Evolutionary conservation across 2,329 filamentous ascomycete species (phyloP).

Genomic region (Fusarium nanum): DNA sequence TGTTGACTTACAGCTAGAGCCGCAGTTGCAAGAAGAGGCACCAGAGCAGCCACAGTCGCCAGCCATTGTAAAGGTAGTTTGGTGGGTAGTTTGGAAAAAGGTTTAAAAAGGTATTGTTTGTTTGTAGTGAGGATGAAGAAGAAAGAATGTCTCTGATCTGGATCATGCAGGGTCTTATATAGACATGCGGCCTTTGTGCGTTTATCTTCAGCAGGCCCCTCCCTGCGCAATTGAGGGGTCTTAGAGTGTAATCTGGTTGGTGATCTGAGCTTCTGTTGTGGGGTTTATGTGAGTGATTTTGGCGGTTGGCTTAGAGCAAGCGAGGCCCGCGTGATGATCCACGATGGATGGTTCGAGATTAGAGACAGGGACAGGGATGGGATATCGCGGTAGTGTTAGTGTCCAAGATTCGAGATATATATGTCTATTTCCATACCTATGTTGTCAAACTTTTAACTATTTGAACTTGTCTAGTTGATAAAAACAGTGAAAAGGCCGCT

Average conservation of each 20-base stretch:
- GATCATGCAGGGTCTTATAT: slow-evolving; percentile 45
- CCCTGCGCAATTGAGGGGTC: slow-evolving; percentile 30
- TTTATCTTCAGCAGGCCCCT: slow-evolving; percentile 16
- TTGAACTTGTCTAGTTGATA: too few species aligned
- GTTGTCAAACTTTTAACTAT: rapidly evolving
- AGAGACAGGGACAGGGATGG: slow-evolving; percentile 16
- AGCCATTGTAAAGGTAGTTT: slow-evolving; percentile 50
- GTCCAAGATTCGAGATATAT: slow-evolving; percentile 9
- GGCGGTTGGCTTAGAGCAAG: slow-evolving; percentile 26
- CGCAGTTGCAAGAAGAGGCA: slow-evolving; percentile 52
- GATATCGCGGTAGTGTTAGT: slow-evolving; percentile 2
- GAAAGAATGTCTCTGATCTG: background rate
- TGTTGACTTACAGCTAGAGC: slow-evolving; percentile 50
- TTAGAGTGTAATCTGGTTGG: slow-evolving; percentile 26
- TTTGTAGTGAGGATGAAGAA: slow-evolving; percentile 17
- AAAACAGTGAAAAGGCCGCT: rapidly evolving
- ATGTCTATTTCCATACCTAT: background rate
- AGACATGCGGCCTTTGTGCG: slow-evolving; percentile 41
- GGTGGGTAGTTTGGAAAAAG: slow-evolving; percentile 15
- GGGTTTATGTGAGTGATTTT: slow-evolving; percentile 43
- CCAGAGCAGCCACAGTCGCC: slow-evolving; percentile 54
- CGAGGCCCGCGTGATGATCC: slow-evolving; percentile 21
- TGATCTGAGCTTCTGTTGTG: slow-evolving; percentile 30
- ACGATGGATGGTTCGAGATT: slow-evolving; percentile 32
- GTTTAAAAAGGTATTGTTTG: background rate